Evolutionary conservation across 2,329 filamentous ascomycete species (phyloP), one percentile per base, ranked within the genome.

Genomic region (Aureobasidium sp.): DNA sequence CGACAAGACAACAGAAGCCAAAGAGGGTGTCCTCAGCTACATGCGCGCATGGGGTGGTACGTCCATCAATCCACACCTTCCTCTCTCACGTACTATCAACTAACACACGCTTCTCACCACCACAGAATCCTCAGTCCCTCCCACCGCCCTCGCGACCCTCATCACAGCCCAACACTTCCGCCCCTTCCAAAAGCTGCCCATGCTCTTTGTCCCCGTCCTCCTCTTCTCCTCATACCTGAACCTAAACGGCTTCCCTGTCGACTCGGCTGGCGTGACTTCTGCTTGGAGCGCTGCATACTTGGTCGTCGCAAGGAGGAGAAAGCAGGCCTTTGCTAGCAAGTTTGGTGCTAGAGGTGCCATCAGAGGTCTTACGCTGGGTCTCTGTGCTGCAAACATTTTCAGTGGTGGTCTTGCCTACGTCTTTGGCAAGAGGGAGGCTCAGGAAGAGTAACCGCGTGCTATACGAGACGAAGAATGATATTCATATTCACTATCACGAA

Each of bases 221-320:
- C 78, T 88, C 63, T 86, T 88, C 75, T 82, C 82, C 57, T 83
- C 82, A 62, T 89, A 88, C 69, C 75, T 88, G 48, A 88, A 88
- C 70, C 69, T 88, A 34, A 79, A 80, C 65, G 79, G 80, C 63
- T 87, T 82, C 75, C 82, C 84, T 70, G 82, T 81, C 53, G 87
- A 88, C 68, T 79, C 80, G 22, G 86, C 85, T 0, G 86, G 86
- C 6, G 77, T 87, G 5, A 84, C 81, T 20, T 84, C 84, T 9
- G 84, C 85, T 0, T 87, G 85, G 83, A 86, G 83, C 36, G 84
- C 83, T 0, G 69, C 87, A 44, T 88, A 88, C 67, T 74, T 86
- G n/a, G 70, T 88, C 17, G 72, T 89, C 14, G 86, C 86, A 3
- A 73, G 79, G 62, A 77, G 86, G 65, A 77, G 86, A 67, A 83